Base-by-base conservation (phyloP, 805 yeast species). In the Saturnispora halmiae region DNA sequence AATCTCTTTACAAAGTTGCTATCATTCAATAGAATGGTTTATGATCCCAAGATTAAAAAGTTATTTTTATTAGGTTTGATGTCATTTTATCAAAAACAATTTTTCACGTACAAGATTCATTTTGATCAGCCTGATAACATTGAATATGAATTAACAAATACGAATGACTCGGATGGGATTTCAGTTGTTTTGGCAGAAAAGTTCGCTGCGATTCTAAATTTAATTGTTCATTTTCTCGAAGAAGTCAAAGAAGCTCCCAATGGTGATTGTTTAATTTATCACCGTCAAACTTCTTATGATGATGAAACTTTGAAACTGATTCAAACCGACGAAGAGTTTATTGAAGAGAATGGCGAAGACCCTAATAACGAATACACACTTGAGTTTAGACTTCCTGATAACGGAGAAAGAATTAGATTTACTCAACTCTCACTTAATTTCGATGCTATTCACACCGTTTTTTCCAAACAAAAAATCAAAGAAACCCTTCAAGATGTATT, bases 31-130 rank as follows among this genome's bases (percentile, higher is more conserved):
- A 60, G 55, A 42, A 73, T 74, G 44, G 71, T 83, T 42, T 82
- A 81, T 31, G 86, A 79, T 51, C 88, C 94, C 1, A 69, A 84
- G 44, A 75, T 77, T 49, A 75, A 82, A 46, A 90, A 90, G 58
- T 63, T 60, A 4, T 53, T 46, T 35, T 34, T 58, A 4, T 36
- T 63, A 6, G 63, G 59, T 2, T 44, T 62, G 20, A 25, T 60
- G 4, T 46, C 61, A 7, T 21, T 58, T 41, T 51, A 67, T 58
- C 48, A 55, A 41, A 41, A 46, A 24, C 36, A 33, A 8, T 37
- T 22, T 18, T 37, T 47, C 15, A 36, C 38, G 3, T 16, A 32
- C 8, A 34, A 38, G 20, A 14, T 29, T 10, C 22, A 24, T 9
- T 31, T 18, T 18, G 29, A 30, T 7, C 37, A 36, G 3, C 25